Conservation (phyloP, 1,284 basidiomycete species). For the Fistulinella cinereoalba region DNA sequence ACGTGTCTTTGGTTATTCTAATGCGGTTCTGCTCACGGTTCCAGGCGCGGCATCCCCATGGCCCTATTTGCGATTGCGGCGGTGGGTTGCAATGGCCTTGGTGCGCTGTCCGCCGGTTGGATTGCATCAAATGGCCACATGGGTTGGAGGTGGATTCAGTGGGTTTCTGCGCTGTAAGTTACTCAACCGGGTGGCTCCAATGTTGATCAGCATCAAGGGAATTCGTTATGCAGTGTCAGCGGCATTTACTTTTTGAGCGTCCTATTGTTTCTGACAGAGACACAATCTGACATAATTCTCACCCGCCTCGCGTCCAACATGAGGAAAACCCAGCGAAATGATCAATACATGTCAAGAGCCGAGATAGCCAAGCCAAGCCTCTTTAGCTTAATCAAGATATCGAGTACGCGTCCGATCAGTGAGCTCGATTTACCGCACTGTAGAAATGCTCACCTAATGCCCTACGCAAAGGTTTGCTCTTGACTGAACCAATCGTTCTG, state of each 20-base stretch:
- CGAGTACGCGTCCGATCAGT: slow-evolving; percentile 53
- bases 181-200: background rate
- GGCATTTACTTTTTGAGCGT: slow-evolving; percentile 35
- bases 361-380: slow-evolving; percentile 49
- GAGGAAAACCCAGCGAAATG: slow-evolving; percentile 47
- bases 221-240: slow-evolving; percentile 29
- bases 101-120: slow-evolving; percentile 53
- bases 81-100: slow-evolving; percentile 51
- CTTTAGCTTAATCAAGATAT: slow-evolving; percentile 46
- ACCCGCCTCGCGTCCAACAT: slow-evolving; percentile 42
- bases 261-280: slow-evolving; percentile 44
- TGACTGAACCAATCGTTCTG: slow-evolving; percentile 60
- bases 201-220: background rate
- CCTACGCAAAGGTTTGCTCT: slow-evolving; percentile 41
- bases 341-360: slow-evolving; percentile 45
- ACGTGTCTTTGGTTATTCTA: slow-evolving; percentile 2
- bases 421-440: slow-evolving; percentile 15
- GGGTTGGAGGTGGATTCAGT: slow-evolving; percentile 69
- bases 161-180: slow-evolving; percentile 57
- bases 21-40: slow-evolving; percentile 10
- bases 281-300: slow-evolving; percentile 47
- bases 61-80: slow-evolving; percentile 48
- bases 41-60: slow-evolving; percentile 60
- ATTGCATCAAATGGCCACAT: slow-evolving; percentile 50
- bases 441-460: slow-evolving; percentile 6